Evolutionary conservation across 2,329 filamentous ascomycete species (phyloP).

Genomic region (Ophiostoma himal-ulmi): DNA sequence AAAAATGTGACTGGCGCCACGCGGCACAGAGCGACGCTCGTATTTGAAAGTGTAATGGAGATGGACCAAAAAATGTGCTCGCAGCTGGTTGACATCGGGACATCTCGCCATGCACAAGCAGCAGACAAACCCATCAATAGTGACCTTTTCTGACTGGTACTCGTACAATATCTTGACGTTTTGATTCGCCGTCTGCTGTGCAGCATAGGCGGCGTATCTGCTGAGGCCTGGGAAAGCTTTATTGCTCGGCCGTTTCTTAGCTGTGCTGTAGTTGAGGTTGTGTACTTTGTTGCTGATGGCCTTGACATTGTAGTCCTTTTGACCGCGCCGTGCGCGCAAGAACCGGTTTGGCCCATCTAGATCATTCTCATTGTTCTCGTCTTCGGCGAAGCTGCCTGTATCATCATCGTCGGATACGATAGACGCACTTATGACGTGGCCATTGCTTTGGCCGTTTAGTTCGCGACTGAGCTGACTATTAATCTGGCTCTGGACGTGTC

Average conservation of each 20-base stretch:
- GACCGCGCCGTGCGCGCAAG: constrained; percentile 43
- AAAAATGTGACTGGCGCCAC: constrained; percentile 33
- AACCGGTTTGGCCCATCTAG: constrained; percentile 46
- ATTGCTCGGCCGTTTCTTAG: constrained; percentile 31
- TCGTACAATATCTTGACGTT: constrained; percentile 32
- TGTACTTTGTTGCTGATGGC: constrained; percentile 53
- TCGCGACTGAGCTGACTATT: constrained; percentile 18
- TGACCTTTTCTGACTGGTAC: constrained; percentile 41
- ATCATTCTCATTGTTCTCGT: constrained; percentile 36
- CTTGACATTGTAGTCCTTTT: constrained; percentile 55
- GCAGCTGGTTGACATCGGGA: constrained; percentile 43
- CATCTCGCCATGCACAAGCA: constrained; percentile 46
- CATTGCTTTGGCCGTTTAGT: constrained; percentile 24
- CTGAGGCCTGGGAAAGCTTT: constrained; percentile 22
- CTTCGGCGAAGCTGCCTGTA: constrained; percentile 29
- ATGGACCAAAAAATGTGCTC: constrained; percentile 46
- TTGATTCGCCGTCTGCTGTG: constrained; percentile 26
- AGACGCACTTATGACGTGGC: neutral
- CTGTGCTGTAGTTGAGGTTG: constrained; percentile 38
- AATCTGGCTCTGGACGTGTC: constrained; percentile 16
- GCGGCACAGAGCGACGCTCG: constrained; percentile 31
- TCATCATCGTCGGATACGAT: constrained; percentile 22
- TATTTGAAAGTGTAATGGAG: constrained; percentile 41
- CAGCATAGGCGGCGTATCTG: constrained; percentile 29
- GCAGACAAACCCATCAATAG: constrained; percentile 47